A percentile compares a stretch with the other conserved stretches of the same genome.
These are phyloP conservation scores for Parachaetomium inaequale DNA, from an alignment of 495 filamentous ascomycete species.

Conservation along the genomic window DNA sequence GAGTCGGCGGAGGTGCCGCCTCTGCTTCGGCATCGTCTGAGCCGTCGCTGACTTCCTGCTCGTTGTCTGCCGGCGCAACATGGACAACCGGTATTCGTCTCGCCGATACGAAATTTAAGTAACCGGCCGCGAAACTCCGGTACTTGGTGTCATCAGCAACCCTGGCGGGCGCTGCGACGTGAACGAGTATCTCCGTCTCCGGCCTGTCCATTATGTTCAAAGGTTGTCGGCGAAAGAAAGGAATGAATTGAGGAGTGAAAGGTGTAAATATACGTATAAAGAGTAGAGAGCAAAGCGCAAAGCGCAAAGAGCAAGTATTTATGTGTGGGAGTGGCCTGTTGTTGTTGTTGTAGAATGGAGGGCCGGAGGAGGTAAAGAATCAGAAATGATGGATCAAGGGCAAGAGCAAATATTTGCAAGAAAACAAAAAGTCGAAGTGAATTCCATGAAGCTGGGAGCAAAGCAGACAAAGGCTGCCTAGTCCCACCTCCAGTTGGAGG, in stretches of 20 bases:
- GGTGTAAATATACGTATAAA: background rate
- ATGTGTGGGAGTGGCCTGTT: background rate
- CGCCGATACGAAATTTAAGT: constrained; percentile 53
- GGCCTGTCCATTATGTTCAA: constrained; percentile 16
- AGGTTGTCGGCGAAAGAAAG: background rate
- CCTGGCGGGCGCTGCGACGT: constrained; percentile 62
- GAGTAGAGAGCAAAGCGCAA: background rate
- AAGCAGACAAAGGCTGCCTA: background rate
- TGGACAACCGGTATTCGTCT: constrained; percentile 9
- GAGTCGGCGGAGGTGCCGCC: background rate
- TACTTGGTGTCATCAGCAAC: constrained; percentile 60
- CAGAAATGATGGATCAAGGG: background rate
- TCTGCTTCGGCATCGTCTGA: background rate
- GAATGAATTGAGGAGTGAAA: background rate
- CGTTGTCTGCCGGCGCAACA: background rate
- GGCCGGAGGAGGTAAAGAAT: no score
- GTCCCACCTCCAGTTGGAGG: background rate
- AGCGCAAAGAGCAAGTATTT: background rate
- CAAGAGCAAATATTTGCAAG: background rate
- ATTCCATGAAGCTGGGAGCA: background rate
- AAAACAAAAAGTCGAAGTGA: background rate
- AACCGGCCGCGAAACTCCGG: constrained; percentile 57
- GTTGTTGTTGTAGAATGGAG: no score
- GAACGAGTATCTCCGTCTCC: constrained; percentile 62
- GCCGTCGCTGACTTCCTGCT: background rate